Conservation (phyloP, 805 yeast species). For the Yarrowia alimentaria region DNA sequence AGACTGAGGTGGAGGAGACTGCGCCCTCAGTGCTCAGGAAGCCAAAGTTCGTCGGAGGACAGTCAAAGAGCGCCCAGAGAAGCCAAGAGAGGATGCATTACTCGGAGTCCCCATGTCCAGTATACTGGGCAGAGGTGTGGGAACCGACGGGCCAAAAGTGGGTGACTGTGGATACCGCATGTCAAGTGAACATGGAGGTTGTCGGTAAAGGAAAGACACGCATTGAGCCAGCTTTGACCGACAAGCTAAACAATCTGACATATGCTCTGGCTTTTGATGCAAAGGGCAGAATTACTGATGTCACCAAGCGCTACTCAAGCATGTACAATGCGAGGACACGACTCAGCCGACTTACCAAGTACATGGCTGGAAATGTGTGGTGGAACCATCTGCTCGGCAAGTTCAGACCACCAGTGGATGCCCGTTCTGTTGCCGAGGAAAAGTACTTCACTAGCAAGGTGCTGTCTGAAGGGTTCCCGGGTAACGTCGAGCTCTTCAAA, state of each 20-base stretch:
- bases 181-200: conserved; percentile 60
- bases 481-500: conserved; percentile 73
- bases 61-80: conserved; percentile 12
- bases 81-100: conserved; percentile 15
- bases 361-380: conserved; percentile 60
- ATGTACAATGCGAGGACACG: conserved; percentile 71
- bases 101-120: conserved; percentile 50
- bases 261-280: conserved; percentile 79
- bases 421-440: conserved; percentile 47
- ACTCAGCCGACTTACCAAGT: conserved; percentile 66
- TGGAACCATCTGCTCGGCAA: conserved; percentile 48
- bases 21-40: conserved; percentile 2
- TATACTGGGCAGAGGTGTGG: conserved; percentile 96
- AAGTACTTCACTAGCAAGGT: conserved; percentile 59
- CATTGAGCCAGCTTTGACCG: conserved; percentile 71
- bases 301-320: conserved; percentile 77
- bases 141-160: conserved; percentile 67
- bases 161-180: conserved; percentile 84
- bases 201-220: conserved; percentile 51
- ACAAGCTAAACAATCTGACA: conserved; percentile 56
- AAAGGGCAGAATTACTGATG: conserved; percentile 66
- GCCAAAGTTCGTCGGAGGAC: conserved; percentile 8
- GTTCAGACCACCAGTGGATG: conserved; percentile 35
- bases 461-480: conserved; percentile 81
- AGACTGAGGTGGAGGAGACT: background rate